Evolutionary conservation across 177 flowering plant species (phyloP).

Genomic region (Vitis hybrid): DNA sequence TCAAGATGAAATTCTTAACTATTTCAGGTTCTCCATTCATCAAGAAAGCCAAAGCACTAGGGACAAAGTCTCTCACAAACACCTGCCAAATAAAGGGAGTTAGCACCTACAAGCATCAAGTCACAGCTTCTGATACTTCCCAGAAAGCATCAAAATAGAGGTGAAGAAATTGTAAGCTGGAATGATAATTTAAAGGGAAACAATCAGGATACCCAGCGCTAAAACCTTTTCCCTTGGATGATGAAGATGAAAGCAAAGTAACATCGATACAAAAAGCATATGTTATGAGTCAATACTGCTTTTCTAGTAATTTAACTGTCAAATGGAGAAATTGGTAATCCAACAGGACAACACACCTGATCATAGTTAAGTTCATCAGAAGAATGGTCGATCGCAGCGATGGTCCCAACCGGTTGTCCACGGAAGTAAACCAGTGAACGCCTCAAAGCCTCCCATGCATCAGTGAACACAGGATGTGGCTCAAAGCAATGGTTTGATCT

Average conservation of each 20-base stretch:
- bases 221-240: too few relatives aligned
- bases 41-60: conserved; percentile 79
- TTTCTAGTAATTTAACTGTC: neutral
- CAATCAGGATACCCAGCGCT: neutral
- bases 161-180: neutral
- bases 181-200: neutral
- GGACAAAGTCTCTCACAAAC: conserved; percentile 78
- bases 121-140: too few relatives aligned
- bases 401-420: conserved; percentile 73
- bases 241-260: too few relatives aligned
- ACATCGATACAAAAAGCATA: too few relatives aligned
- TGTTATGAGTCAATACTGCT: neutral
- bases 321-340: neutral
- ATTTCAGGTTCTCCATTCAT: conserved; percentile 78
- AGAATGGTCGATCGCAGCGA: conserved; percentile 67
- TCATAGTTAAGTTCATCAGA: conserved; percentile 70
- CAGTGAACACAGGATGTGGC: conserved; percentile 52
- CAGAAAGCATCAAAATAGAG: neutral
- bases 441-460: conserved; percentile 72
- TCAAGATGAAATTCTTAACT: conserved; percentile 64
- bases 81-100: conserved; percentile 39
- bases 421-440: conserved; percentile 60
- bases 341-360: conserved; percentile 43
- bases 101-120: neutral
- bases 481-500: conserved; percentile 24